A percentile compares a stretch with the other conserved stretches of the same genome.
Evolutionary conservation across 1,284 basidiomycete genomes (phyloP).

Genomic region (Pyrrhoderma noxium): DNA sequence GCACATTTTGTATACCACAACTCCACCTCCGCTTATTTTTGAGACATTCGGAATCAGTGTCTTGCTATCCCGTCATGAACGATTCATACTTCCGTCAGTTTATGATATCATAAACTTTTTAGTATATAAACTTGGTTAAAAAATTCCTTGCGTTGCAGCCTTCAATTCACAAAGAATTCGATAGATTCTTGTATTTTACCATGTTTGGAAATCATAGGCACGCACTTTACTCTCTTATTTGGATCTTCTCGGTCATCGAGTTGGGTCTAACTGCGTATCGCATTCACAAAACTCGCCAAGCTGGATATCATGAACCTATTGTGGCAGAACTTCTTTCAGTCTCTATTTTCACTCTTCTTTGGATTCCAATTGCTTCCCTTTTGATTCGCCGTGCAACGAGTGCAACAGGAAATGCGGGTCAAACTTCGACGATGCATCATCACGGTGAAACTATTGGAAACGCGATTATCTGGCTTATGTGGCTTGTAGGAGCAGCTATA

Average conservation of each 20-base stretch:
- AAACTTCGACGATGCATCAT: conserved; percentile 1
- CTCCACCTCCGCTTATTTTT: too few species aligned
- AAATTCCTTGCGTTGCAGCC: too few species aligned
- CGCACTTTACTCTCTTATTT: conserved; percentile 2
- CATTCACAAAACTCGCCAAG: conserved; percentile 8
- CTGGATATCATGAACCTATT: conserved; percentile 18
- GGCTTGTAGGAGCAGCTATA: conserved; percentile 18
- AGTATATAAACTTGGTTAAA: too few species aligned
- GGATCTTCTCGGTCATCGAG: conserved; percentile 10
- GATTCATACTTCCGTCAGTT: too few species aligned
- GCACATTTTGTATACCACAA: too few species aligned
- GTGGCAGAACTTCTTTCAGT: conserved; percentile 15
- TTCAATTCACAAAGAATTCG: too few species aligned
- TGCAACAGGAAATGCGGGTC: background rate
- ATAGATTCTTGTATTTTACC: too few species aligned
- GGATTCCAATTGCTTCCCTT: conserved; percentile 38
- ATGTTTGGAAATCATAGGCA: background rate
- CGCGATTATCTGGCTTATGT: conserved; percentile 17
- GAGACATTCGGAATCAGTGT: too few species aligned
- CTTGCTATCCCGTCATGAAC: too few species aligned
- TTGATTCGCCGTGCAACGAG: background rate
- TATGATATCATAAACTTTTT: too few species aligned
- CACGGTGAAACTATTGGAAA: conserved; percentile 8
- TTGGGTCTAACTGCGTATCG: conserved; percentile 15
- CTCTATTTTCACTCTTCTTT: conserved; percentile 17